Base-by-base conservation (phyloP, 306 rosid species). In the Urtica urens region DNA sequence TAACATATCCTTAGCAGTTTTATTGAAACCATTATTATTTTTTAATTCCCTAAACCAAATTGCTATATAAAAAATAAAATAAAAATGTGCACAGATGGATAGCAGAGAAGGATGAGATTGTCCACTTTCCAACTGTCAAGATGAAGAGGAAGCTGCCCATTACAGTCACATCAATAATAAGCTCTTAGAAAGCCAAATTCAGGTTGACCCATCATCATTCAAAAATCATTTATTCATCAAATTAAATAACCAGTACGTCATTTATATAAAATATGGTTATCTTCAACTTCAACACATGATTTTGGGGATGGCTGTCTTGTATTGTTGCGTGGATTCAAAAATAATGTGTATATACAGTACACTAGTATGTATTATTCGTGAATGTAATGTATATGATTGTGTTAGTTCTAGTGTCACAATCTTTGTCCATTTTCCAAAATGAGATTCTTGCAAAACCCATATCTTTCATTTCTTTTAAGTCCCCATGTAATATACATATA, bases 101-200 rank as follows among this genome's bases (percentile, higher is more conserved):
- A 0, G 80, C 85, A 20, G 88, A 83, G 72, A 40, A 30, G 12
- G 94, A 84, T 63, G 79, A 72, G 23, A 68, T 84, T 24, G 10
- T 63, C 21, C 63, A 84, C 67, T 84, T 84, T 62, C 94, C 94
- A 49, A 84, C 92, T 0, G 92, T 84, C 38, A 84, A 84, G 76
- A 72, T 84, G 94, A 84, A 71, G 74, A 75, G 67, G 53, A 80
- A 78, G 68, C 76, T 80, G 17, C 94, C 94, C 39, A 58, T 84
- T 51, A 42, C 24, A 2, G 77, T 84, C 49, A 68, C 65, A 56
- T 51, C 79, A 29, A 73, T 62, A 29, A 73, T 62, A 43, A 40
- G 48, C 15, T 14, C 29, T 15, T 51, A 18, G 34, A 56, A 40
- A 30, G 37, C 23, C 28, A 6, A n/a, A n/a, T 19, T 29, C 28